Conservation (phyloP, 441 rosid species). For the Croton setiger region DNA sequence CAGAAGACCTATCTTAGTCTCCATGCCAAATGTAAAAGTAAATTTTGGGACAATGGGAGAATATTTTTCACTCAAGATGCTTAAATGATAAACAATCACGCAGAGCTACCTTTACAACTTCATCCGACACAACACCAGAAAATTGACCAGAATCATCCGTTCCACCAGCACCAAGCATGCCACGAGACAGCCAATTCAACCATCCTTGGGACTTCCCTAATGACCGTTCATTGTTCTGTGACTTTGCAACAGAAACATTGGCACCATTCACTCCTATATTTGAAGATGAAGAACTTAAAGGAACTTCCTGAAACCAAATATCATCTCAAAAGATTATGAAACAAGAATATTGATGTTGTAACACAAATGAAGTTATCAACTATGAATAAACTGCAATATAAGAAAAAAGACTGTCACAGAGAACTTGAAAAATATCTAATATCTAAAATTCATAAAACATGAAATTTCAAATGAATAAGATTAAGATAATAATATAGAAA, state of each 20-base stretch:
- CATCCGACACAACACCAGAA: constrained; percentile 94
- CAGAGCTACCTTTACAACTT: constrained; percentile 76
- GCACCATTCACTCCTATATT: constrained; percentile 32
- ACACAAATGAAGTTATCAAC: not conserved
- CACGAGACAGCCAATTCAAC: constrained; percentile 97
- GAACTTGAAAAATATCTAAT: constrained; percentile 4
- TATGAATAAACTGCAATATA: constrained; percentile 1
- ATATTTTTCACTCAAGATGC: not conserved
- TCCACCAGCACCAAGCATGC: constrained; percentile 99
- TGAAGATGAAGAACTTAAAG: constrained; percentile 34
- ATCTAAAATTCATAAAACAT: not conserved
- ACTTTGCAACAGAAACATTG: constrained; percentile 42
- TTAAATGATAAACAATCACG: constrained; percentile 20
- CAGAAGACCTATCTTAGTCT: too few species aligned
- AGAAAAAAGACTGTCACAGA: constrained; percentile 17
- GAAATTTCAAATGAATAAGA: not conserved
- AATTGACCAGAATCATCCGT: constrained; percentile 92
- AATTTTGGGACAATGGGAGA: too few species aligned
- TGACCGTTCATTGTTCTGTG: constrained; percentile 50
- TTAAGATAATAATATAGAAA: not conserved
- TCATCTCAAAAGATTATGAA: constrained; percentile 15
- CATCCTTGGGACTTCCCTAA: constrained; percentile 82
- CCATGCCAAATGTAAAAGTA: too few species aligned
- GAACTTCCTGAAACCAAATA: constrained; percentile 51
- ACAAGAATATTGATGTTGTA: not conserved